Percentiles rank a stretch among this genome's conserved stretches.
These are phyloP conservation scores for Aspergillus sclerotiicarbonarius DNA, from an alignment of 495 filamentous ascomycete species.

Conservation along the genomic window DNA sequence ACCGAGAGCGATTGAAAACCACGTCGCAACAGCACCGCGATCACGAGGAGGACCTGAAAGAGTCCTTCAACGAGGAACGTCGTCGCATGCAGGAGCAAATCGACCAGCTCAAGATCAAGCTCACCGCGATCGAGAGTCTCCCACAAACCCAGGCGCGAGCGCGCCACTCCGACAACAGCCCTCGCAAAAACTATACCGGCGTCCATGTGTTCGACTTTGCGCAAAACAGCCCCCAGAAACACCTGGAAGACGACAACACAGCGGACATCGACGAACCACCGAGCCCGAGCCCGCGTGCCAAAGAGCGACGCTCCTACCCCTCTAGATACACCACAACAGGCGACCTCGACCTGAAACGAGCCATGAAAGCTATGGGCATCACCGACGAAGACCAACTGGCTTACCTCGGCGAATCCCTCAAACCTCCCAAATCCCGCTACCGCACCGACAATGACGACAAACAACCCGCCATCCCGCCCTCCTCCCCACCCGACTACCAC, in stretches of 20 bases:
- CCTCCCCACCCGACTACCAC: slow-evolving; percentile 34
- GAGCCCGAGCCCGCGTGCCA: slow-evolving; percentile 43
- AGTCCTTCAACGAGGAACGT: slow-evolving; percentile 35
- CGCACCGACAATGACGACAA: slow-evolving; percentile 4
- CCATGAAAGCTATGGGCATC: slow-evolving; percentile 24
- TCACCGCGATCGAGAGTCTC: slow-evolving; percentile 29
- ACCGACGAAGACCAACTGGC: slow-evolving; percentile 33
- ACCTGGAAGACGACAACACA: slow-evolving; percentile 28
- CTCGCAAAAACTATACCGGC: slow-evolving; percentile 33
- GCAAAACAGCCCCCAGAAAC: slow-evolving; percentile 23
- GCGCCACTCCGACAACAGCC: slow-evolving; percentile 33
- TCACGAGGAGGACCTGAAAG: slow-evolving; percentile 36
- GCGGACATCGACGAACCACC: slow-evolving; percentile 38
- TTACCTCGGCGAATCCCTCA: slow-evolving; percentile 31
- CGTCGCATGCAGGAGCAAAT: slow-evolving; percentile 35
- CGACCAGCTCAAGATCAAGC: slow-evolving; percentile 30
- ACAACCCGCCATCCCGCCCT: slow-evolving; percentile 25
- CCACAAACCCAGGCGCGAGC: slow-evolving; percentile 24
- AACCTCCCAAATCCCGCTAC: slow-evolving; percentile 15
- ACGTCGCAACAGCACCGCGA: slow-evolving; percentile 36
- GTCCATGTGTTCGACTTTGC: slow-evolving; percentile 36
- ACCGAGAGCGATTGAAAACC: slow-evolving; percentile 40
- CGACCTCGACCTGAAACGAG: slow-evolving; percentile 28
- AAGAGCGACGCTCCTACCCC: slow-evolving; percentile 25
- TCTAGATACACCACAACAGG: slow-evolving; percentile 24